Percentiles rank a stretch among this genome's conserved stretches.
Conservation (phyloP, 257 asterid species). For the Jacaranda mimosifolia region DNA sequence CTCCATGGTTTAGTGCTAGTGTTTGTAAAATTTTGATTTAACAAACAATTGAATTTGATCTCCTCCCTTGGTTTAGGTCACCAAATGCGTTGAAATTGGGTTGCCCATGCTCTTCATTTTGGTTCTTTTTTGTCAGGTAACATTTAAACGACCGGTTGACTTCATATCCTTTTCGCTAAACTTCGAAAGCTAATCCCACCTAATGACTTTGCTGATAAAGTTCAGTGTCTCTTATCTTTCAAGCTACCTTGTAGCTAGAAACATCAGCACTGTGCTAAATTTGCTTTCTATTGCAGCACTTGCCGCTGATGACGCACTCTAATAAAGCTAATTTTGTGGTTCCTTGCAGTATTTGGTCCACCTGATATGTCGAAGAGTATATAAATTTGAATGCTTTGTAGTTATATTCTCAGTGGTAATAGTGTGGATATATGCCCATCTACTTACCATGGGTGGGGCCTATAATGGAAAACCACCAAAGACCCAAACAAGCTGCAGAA, state of each 20-base stretch:
- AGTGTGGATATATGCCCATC: constrained; percentile 90
- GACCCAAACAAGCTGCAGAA: constrained; percentile 90
- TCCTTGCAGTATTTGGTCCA: constrained; percentile 70
- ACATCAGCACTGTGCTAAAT: not conserved
- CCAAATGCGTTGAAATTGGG: constrained; percentile 79
- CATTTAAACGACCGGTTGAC: not conserved
- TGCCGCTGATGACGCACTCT: constrained; percentile 3
- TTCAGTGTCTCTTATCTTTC: too few relatives aligned
- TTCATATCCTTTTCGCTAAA: not conserved
- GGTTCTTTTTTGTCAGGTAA: constrained; percentile 74
- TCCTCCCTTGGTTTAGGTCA: constrained; percentile 53
- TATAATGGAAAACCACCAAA: constrained; percentile 76
- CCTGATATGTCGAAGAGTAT: constrained; percentile 65
- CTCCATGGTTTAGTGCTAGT: not conserved
- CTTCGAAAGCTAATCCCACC: not conserved
- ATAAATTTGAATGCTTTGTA: constrained; percentile 84
- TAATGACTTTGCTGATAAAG: not conserved
- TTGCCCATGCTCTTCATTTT: constrained; percentile 69
- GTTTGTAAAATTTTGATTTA: constrained; percentile 7
- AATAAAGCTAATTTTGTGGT: constrained; percentile 22
- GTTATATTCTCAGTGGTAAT: constrained; percentile 79
- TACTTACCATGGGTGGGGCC: constrained; percentile 96
- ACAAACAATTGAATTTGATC: not conserved
- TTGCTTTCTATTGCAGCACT: not conserved
- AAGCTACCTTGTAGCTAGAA: not conserved